Conservation (phyloP, 202 grass and related monocot genomes). For the Setaria italica region DNA sequence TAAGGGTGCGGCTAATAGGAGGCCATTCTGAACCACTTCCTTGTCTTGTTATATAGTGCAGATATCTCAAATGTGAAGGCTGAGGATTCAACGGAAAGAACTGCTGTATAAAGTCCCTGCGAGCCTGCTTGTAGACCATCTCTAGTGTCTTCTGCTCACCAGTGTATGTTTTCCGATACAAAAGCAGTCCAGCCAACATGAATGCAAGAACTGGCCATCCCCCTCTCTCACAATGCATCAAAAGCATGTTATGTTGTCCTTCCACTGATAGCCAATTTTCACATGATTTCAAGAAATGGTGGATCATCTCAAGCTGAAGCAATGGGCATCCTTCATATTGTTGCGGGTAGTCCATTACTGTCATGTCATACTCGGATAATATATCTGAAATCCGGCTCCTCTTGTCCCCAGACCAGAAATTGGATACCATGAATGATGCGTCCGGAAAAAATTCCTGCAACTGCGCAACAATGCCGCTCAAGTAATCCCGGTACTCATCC, state of each 20-base stretch:
- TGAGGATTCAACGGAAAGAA: conserved; percentile 85
- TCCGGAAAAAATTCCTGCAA: conserved; percentile 80
- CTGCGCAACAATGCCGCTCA: conserved; percentile 74
- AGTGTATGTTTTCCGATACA: conserved; percentile 74
- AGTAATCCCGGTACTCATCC: conserved; percentile 79
- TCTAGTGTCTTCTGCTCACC: conserved; percentile 86
- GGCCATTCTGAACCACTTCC: conserved; percentile 83
- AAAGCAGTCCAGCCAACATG: conserved; percentile 82
- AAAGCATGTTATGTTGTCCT: conserved; percentile 86
- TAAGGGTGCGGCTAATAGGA: conserved; percentile 55
- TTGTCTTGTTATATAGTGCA: conserved; percentile 81
- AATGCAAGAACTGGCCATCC: conserved; percentile 89
- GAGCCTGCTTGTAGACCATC: conserved; percentile 94
- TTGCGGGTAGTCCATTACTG: conserved; percentile 89
- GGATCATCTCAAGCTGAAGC: conserved; percentile 86
- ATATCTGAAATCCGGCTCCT: conserved; percentile 80
- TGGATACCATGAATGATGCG: conserved; percentile 89
- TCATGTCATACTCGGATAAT: conserved; percentile 89
- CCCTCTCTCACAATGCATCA: conserved; percentile 88
- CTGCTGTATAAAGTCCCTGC: conserved; percentile 74
- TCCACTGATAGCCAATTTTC: conserved; percentile 92
- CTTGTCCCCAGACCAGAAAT: conserved; percentile 78
- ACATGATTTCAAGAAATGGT: conserved; percentile 91
- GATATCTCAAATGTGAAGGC: conserved; percentile 83
- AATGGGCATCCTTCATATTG: conserved; percentile 87